Percentiles rank a stretch among this genome's conserved stretches.
Evolutionary conservation across 306 rosid genomes (phyloP).

Genomic region (Quercus bicolor): DNA sequence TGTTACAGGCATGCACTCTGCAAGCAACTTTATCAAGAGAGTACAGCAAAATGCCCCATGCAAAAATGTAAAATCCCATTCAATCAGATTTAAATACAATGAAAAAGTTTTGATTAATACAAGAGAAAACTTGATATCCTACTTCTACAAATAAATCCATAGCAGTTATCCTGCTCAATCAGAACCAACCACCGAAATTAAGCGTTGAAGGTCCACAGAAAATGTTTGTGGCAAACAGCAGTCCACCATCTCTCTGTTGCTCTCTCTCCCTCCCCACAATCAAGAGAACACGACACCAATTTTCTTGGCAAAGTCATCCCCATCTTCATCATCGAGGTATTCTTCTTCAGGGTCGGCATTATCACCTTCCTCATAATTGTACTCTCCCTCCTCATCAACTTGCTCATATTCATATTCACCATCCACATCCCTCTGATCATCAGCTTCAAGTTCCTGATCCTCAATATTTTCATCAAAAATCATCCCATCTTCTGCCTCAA

Average conservation of each 20-base stretch:
- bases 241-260: not conserved
- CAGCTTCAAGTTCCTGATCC: constrained; percentile 62
- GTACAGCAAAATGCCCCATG: constrained; percentile 58
- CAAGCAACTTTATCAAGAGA: constrained; percentile 39
- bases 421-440: constrained; percentile 64
- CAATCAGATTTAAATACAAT: constrained; percentile 49
- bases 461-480: constrained; percentile 49
- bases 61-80: constrained; percentile 48
- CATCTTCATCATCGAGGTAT: constrained; percentile 75
- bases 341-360: constrained; percentile 64
- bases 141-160: constrained; percentile 46
- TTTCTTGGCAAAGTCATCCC: constrained; percentile 95
- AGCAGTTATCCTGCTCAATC: constrained; percentile 47
- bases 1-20: constrained; percentile 56
- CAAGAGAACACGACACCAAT: constrained; percentile 73
- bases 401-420: constrained; percentile 59
- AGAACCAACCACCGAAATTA: constrained; percentile 26
- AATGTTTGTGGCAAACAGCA: constrained; percentile 14
- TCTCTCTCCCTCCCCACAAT: constrained; percentile 14
- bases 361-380: constrained; percentile 62
- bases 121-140: constrained; percentile 40
- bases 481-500: constrained; percentile 56
- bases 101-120: constrained; percentile 32
- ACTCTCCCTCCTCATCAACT: constrained; percentile 77
- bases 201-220: constrained; percentile 20